A percentile compares a stretch with the other conserved stretches of the same genome.
phyloP scores from a whole-genome alignment of 2,329 filamentous ascomycete genomes.

The Aspergillus sclerotialis region DNA sequence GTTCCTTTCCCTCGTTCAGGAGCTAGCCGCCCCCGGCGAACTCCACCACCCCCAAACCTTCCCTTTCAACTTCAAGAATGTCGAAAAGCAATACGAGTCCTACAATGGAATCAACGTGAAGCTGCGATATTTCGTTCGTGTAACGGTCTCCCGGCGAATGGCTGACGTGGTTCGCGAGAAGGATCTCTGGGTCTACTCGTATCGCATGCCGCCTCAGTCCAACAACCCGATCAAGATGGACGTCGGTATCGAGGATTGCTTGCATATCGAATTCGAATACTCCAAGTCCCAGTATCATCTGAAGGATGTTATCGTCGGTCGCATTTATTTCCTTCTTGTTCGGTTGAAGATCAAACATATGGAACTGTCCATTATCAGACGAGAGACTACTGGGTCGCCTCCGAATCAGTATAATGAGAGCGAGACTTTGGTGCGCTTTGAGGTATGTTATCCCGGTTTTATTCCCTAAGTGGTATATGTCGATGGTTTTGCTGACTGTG shows the following conservation, averaged over 20 bases:
- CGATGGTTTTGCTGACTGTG: conserved; percentile 3
- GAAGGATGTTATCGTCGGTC: conserved; percentile 96
- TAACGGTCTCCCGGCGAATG: conserved; percentile 95
- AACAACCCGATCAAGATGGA: conserved; percentile 99
- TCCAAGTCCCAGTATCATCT: conserved; percentile 99
- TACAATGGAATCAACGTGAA: conserved; percentile 99
- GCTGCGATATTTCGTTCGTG: conserved; percentile 94
- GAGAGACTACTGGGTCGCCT: conserved; percentile 91
- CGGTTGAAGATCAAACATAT: conserved; percentile 99
- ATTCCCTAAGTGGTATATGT: conserved; percentile 1
- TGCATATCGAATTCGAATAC: conserved; percentile 99
- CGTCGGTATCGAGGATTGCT: conserved; percentile 96
- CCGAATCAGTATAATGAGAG: conserved; percentile 99
- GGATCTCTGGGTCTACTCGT: conserved; percentile 99
- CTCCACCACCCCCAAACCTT: conserved; percentile 98
- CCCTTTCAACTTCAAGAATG: conserved; percentile 99
- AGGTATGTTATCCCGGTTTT: conserved; percentile 49
- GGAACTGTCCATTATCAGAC: conserved; percentile 94
- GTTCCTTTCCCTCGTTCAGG: conserved; percentile 93
- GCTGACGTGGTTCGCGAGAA: conserved; percentile 97
- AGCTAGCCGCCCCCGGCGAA: conserved; percentile 92
- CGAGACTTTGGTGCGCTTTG: conserved; percentile 93
- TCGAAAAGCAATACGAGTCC: conserved; percentile 99
- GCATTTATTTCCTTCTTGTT: conserved; percentile 97
- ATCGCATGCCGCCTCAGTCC: conserved; percentile 94